Evolutionary conservation across 2,329 filamentous ascomycete species (phyloP).

Genomic region (Fusarium sp.): DNA sequence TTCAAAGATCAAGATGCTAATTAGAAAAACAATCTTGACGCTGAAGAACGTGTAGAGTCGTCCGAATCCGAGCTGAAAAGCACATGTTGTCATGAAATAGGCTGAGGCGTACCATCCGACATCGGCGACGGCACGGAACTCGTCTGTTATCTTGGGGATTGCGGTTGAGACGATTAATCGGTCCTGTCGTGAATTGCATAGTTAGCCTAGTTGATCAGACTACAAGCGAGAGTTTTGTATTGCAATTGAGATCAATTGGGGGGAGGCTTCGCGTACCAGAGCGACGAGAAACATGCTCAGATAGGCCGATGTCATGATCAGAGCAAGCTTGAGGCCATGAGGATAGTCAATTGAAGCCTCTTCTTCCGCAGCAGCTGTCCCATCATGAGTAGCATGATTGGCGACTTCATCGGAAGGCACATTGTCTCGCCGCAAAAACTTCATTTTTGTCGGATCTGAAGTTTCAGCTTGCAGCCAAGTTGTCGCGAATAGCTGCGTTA

Average conservation of each 20-base stretch:
- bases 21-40: slow-evolving; percentile 53
- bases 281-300: slow-evolving; percentile 11
- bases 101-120: slow-evolving; percentile 68
- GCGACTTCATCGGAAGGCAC: neutral
- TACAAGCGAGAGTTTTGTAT: no score
- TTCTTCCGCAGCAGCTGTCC: neutral
- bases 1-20: slow-evolving; percentile 63
- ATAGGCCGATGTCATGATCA: slow-evolving; percentile 14
- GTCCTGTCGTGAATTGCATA: neutral
- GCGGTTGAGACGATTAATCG: slow-evolving; percentile 61
- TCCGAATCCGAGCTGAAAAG: slow-evolving; percentile 56
- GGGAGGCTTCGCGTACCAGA: neutral
- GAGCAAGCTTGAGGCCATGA: neutral
- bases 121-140: slow-evolving; percentile 60
- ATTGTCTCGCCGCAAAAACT: neutral
- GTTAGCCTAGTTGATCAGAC: neutral
- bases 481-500: neutral
- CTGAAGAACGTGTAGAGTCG: slow-evolving; percentile 62
- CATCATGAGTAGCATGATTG: neutral
- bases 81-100: slow-evolving; percentile 59
- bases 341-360: slow-evolving; percentile 6
- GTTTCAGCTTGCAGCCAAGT: neutral
- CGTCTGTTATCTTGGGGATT: slow-evolving; percentile 64
- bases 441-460: neutral
- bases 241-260: neutral